phyloP scores from a whole-genome alignment of 1,139 yeast genomes.

The Lodderomyces orthopsilosis region DNA sequence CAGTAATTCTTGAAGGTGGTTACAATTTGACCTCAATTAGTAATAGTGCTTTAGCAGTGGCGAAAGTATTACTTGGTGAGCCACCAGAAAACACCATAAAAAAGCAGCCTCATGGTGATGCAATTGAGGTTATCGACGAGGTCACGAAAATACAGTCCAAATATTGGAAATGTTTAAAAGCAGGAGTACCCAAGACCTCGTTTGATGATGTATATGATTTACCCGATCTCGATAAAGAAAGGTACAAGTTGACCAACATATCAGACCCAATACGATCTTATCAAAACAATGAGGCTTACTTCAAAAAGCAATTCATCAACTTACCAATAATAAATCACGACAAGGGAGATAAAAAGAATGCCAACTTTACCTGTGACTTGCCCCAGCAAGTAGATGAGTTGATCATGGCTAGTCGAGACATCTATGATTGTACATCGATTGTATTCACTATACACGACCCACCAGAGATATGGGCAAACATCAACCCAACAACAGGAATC shows the following conservation, averaged over 20 bases:
- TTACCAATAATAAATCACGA: constrained; percentile 56
- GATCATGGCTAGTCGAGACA: constrained; percentile 71
- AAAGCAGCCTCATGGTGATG: constrained; percentile 66
- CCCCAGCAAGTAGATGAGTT: constrained; percentile 61
- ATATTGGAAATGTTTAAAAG: constrained; percentile 79
- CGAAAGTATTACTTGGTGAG: constrained; percentile 89
- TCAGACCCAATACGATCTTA: constrained; percentile 72
- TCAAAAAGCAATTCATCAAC: constrained; percentile 56
- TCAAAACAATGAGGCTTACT: constrained; percentile 60
- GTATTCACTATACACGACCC: constrained; percentile 84
- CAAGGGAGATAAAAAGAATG: constrained; percentile 22
- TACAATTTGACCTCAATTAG: constrained; percentile 91
- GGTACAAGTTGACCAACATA: constrained; percentile 44
- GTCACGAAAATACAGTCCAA: constrained; percentile 79
- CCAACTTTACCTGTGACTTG: constrained; percentile 40
- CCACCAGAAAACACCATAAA: constrained; percentile 78
- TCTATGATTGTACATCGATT: constrained; percentile 61
- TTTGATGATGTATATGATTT: constrained; percentile 44
- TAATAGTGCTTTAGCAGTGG: constrained; percentile 85
- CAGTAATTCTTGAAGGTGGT: constrained; percentile 95
- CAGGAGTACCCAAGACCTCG: constrained; percentile 43
- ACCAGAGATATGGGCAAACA: constrained; percentile 88
- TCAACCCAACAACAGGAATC: constrained; percentile 76
- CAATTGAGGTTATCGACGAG: constrained; percentile 82
- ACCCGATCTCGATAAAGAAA: constrained; percentile 21